Base-by-base conservation (phyloP, 352 stramenopile species). In the Thalassiosira hispida region DNA sequence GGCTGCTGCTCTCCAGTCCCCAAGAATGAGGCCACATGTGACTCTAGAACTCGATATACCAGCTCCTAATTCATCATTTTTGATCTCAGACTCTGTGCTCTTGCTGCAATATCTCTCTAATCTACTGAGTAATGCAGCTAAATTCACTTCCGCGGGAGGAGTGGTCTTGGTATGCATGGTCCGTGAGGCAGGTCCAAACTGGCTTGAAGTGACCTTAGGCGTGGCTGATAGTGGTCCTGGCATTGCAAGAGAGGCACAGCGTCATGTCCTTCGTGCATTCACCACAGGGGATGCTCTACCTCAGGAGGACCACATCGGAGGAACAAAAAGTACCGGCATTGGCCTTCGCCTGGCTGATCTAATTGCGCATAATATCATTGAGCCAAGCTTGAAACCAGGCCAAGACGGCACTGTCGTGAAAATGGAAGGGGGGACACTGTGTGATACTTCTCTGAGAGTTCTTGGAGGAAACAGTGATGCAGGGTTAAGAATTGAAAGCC, bases 11-110 rank as follows among this genome's bases (percentile, higher is more conserved):
- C n/a, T n/a, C n/a, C n/a, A n/a, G n/a, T 91, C 94, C 18, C 65
- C 96, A 14, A 74, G 96, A 23, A 94, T 98, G 51, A 95, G 96
- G 52, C 93, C 94, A 2, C 92, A 95, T 42, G 95, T 98, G 49
- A 95, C 96, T 38, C 97, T 98, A 83, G 92, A 95, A 38, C 73
- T 85, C 16, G 52, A 73, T 62, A 95, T 95, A 72, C 95, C 96
- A 71, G 91, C 93, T 11, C 88, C 92, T 23, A 93, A 96, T 62
- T 92, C 93, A 64, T 91, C 79, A 59, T 93, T 83, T 81, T 78
- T 93, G 3, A 60, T 91, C 20, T 84, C 80, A 46, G 88, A 93
- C 64, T 67, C 79, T 20, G 79, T 90, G 67, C 76, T 87, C 16
- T 77, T 93, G 55, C 77, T 91, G 53, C 88, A 93, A 61, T 80